Evolutionary conservation across 2,329 filamentous ascomycete species (phyloP), one percentile per base, ranked within the genome.

Genomic region (Fonsecaea pugnacius): DNA sequence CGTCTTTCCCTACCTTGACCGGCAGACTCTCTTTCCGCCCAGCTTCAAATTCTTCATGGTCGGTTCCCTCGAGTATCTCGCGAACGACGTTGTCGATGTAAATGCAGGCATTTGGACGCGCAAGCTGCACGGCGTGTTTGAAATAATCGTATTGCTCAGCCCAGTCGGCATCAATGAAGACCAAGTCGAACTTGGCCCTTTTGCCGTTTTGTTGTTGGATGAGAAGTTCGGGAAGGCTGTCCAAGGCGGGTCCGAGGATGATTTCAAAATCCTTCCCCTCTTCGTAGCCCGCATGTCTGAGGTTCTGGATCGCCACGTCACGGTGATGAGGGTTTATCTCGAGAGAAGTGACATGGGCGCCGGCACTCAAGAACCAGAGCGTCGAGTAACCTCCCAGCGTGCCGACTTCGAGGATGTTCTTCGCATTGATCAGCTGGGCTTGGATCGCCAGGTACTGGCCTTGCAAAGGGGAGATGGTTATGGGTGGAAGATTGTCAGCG

Each of bases 121-220:
- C 76, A 69, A 84, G 72, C 38, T 75, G 75, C n/a, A 81, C 72
- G 1, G 78, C 79, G 70, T 73, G 73, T 60, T 83, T 75, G 52
- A 85, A 83, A 64, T 84, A 83, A 18, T 77, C 75, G 75, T 75
- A 80, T 58, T 83, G 81, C 65, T 82, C 79, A 40, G 74, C 75
- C 74, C 81, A 83, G 46, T 82, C 80, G 5, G 83, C 84, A 70
- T 85, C 83, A 46, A 85, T 81, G 64, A 85, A 85, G 1, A 82
- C 77, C 65, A 85, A 76, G 60, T 82, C 82, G 63, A 83, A 84
- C 1, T 79, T 67, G 18, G 12, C 43, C 16, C 43, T 48, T 48
- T 48, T 48, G 43, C 43, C 43, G 43, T 27, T 21, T 63, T 74
- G 75, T 1, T 78, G 77, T 1, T 58, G 53, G 36, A 73, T 66